Evolutionary conservation across 2,329 filamentous ascomycete species (phyloP), one percentile per base, ranked within the genome.

Genomic region (Shiraia sp.): DNA sequence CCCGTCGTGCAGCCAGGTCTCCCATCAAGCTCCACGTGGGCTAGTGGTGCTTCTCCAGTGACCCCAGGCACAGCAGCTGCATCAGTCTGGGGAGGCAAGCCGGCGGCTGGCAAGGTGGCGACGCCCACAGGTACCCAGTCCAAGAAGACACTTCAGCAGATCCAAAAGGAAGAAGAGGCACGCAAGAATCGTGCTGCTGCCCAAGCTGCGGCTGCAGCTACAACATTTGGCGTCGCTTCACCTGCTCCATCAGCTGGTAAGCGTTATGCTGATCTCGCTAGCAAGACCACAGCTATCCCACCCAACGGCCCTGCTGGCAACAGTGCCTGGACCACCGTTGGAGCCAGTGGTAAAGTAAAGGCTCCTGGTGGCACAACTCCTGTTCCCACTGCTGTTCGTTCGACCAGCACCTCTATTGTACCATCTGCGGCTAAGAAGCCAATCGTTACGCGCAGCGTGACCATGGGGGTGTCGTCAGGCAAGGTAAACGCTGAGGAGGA

Each of bases 81-180:
- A 23, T 73, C 73, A 10, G 82, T 85, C 0, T 90, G 87, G 87
- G 38, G 38, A 40, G 73, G 79, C 13, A 89, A 88, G 69, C 63
- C 66, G 25, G 42, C 74, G 1, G 70, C 75, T 44, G 74, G 67
- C 40, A 85, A 81, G 59, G 65, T 76, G 26, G 57, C 63, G 16
- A 64, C 70, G 29, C 66, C 70, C 27, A 66, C 70, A 7, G 54
- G 43, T 22, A 66, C 63, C 50, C 72, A 59, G 67, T 74, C 72
- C 9, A 93, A 95, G 77, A 96, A 96, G 80, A 96, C 90, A 0
- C 77, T 97, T 31, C 89, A 90, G 16, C 92, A 97, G 55, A 97
- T 99, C 45, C 93, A 97, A 68, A 91, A 91, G 50, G 93, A 99
- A 72, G 93, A 99, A 64, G 93, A 97, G 65, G 79, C 80, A 13